phyloP scores from a whole-genome alignment of 306 rosid species.

The Cicer cuneatum region DNA sequence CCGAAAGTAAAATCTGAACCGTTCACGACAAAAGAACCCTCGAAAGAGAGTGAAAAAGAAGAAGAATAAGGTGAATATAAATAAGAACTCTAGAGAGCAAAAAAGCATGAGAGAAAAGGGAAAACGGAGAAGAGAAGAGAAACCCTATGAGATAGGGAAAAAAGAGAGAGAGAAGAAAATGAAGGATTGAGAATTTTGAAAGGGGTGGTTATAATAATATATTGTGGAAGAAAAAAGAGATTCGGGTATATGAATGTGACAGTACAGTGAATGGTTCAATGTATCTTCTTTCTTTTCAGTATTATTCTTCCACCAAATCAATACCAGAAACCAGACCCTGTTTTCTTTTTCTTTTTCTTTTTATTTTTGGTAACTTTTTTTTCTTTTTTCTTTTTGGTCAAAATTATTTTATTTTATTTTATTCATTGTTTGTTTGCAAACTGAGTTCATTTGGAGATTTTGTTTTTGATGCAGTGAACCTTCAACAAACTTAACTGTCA shows the following conservation, averaged over 20 bases:
- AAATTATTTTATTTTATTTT: neutral
- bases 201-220: slow-evolving; percentile 39
- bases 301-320: slow-evolving; percentile 62
- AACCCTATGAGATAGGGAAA: slow-evolving; percentile 92
- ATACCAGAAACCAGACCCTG: slow-evolving; percentile 56
- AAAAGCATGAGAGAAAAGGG: slow-evolving; percentile 57
- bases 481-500: neutral
- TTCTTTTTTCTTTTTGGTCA: neutral
- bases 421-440: neutral
- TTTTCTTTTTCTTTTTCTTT: slow-evolving; percentile 10
- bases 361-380: neutral
- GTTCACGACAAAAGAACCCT: slow-evolving; percentile 57
- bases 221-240: slow-evolving; percentile 48
- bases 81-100: slow-evolving; percentile 40
- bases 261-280: slow-evolving; percentile 69
- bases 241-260: slow-evolving; percentile 37
- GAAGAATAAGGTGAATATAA: slow-evolving; percentile 45
- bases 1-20: slow-evolving; percentile 52
- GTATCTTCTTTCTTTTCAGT: slow-evolving; percentile 62
- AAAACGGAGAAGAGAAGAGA: slow-evolving; percentile 33
- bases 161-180: slow-evolving; percentile 14
- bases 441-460: neutral
- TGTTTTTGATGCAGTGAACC: slow-evolving; percentile 6
- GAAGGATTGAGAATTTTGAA: slow-evolving; percentile 20
- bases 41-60: slow-evolving; percentile 61